These are phyloP conservation scores for Phytophthora syringae DNA, from an alignment of 352 stramenopile species.

Conservation along the genomic window DNA sequence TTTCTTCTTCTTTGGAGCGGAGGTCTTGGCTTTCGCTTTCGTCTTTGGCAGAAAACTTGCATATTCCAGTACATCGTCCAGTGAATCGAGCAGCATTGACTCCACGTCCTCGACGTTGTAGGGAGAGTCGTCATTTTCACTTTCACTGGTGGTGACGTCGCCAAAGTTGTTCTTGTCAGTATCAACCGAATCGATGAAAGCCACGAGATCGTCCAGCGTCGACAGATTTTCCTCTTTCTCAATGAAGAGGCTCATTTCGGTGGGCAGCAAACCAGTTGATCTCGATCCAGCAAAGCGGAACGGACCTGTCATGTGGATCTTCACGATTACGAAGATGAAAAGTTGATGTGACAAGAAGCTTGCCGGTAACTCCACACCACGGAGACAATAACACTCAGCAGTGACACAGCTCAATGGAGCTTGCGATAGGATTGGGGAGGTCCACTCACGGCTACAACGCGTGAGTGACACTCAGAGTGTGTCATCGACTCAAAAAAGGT, in stretches of 20 bases:
- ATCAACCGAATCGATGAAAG: slow-evolving; percentile 41
- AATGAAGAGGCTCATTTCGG: slow-evolving; percentile 18
- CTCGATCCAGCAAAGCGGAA: slow-evolving; percentile 1
- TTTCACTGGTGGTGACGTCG: slow-evolving; percentile 15
- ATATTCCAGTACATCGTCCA: slow-evolving; percentile 10
- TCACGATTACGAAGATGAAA: slow-evolving; percentile 14
- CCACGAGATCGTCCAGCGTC: slow-evolving; percentile 32
- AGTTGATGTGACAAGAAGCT: slow-evolving; percentile 14
- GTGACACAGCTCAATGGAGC: slow-evolving; percentile 16
- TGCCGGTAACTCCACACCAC: slow-evolving; percentile 1
- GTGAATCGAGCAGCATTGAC: slow-evolving; percentile 22
- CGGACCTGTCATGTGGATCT: not conserved
- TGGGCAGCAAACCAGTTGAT: too few species aligned
- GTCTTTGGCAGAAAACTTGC: slow-evolving; percentile 18
- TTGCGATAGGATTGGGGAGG: slow-evolving; percentile 18
- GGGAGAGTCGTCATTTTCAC: slow-evolving; percentile 20
- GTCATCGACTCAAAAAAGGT: too few species aligned
- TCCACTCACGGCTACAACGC: too few species aligned
- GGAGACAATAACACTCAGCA: not conserved
- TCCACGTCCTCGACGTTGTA: slow-evolving; percentile 17
- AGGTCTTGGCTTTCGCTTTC: not conserved
- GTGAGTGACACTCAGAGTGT: too few species aligned
- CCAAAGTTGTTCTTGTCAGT: not conserved
- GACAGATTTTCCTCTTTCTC: slow-evolving; percentile 8
- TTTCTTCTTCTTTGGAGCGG: slow-evolving; percentile 23